Base-by-base conservation (phyloP, 2,329 filamentous ascomycete species). In the Ophiocordyceps australis region DNA sequence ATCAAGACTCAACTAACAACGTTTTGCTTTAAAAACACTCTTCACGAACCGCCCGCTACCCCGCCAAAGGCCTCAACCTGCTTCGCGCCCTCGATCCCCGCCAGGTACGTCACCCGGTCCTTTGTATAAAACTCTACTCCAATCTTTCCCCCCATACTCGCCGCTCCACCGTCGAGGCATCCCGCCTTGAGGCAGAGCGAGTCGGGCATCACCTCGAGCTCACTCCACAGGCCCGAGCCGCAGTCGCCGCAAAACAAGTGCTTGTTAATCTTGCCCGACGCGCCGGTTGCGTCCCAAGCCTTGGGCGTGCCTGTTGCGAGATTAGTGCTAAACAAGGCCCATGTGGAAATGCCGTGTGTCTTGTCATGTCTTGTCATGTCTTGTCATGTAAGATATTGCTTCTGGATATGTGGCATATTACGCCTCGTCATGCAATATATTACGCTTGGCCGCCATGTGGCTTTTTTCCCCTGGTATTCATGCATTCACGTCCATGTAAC, bases 211-310 rank as follows among this genome's bases (percentile, higher is more conserved):
- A 65, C 26, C 16, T 66, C 63, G 15, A 65, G 46, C 38, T 59
- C 50, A 8, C 58, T 63, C 38, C 59, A 66, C 14, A 67, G 35
- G 27, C 53, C 49, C 2, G 53, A 60, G 12, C 63, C 63, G 35
- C 63, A 68, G 31, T 39, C 56, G 11, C 42, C 33, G 38, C 64
- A 67, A 49, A 68, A 68, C 45, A 54, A 65, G 37, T 65, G 62
- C 34, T 55, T 58, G 44, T 67, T 67, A 32, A 55, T 46, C 38
- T 66, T 67, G 17, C 64, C 64, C 0, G 56, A 60, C 19, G 40
- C 52, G 4, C 62, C 64, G 1, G 38, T 46, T 11, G 45, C 41
- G 32, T 65, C 59, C 38, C 53, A 67, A 17, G 48, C 36, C 32
- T 55, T 61, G 10, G 59, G 56, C 5, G 43, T 47, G 18, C 62